These are phyloP conservation scores for Xylaria sp. DNA, from an alignment of 2,329 filamentous ascomycete genomes.

Conservation along the genomic window DNA sequence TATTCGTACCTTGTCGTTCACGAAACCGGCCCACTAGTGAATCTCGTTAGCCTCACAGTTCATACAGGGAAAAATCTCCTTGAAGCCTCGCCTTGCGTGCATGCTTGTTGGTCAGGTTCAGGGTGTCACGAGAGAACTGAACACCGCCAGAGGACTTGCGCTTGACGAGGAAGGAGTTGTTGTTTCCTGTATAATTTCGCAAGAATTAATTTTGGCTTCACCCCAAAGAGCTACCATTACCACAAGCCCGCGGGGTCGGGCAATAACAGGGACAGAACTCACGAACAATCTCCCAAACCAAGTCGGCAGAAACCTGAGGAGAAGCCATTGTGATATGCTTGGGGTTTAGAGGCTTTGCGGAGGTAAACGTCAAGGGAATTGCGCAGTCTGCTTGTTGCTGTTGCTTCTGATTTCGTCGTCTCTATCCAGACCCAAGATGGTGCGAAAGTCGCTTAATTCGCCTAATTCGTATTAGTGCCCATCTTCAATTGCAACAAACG, in stretches of 20 bases:
- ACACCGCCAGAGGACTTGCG: constrained; percentile 80
- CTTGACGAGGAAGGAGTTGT: constrained; percentile 94
- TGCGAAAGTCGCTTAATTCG: constrained; percentile 51
- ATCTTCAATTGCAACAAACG: constrained; percentile 29
- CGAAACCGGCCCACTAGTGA: constrained; percentile 84
- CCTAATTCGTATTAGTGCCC: constrained; percentile 44
- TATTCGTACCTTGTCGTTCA: constrained; percentile 85
- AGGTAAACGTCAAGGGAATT: constrained; percentile 36
- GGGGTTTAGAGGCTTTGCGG: constrained; percentile 25
- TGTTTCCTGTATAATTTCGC: constrained; percentile 69
- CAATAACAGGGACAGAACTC: constrained; percentile 59
- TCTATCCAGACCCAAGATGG: constrained; percentile 37
- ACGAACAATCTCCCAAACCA: constrained; percentile 97
- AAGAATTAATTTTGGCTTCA: constrained; percentile 40
- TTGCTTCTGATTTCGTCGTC: constrained; percentile 44
- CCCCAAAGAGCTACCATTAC: no score
- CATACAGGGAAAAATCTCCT: constrained; percentile 4
- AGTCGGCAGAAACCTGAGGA: constrained; percentile 85
- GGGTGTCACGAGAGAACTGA: constrained; percentile 92
- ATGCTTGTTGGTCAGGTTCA: constrained; percentile 94
- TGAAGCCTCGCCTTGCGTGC: constrained; percentile 77
- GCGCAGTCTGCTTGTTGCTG: constrained; percentile 34
- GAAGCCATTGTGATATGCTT: constrained; percentile 66
- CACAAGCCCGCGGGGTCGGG: no score
- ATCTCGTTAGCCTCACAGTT: constrained; percentile 50